Evolutionary conservation across 495 filamentous ascomycete genomes (phyloP).

Genomic region (Daldinia decipiens): DNA sequence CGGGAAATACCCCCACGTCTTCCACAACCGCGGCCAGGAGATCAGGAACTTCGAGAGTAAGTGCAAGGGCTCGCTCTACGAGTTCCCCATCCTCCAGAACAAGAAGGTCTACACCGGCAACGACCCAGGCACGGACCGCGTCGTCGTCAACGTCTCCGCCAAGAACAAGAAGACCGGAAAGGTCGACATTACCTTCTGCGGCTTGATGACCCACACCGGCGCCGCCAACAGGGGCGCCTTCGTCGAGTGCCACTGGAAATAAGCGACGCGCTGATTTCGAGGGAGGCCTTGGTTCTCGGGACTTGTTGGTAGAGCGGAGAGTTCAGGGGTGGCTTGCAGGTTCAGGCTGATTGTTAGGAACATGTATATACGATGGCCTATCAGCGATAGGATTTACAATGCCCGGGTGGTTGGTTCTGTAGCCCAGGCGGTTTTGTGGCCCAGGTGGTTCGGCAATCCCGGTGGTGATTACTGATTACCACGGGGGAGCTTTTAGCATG

Average conservation of each 20-base stretch:
- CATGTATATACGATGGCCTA: background rate
- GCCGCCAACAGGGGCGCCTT: conserved; percentile 35
- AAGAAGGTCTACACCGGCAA: conserved; percentile 19
- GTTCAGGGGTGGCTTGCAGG: background rate
- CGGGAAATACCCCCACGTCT: conserved; percentile 46
- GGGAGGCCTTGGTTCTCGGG: background rate
- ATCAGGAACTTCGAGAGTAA: conserved; percentile 23
- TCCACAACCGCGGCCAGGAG: conserved; percentile 41
- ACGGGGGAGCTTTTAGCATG: background rate
- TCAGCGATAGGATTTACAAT: background rate
- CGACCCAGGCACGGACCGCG: conserved; percentile 37
- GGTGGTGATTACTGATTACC: background rate
- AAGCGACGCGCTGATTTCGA: conserved; percentile 1
- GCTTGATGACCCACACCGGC: conserved; percentile 46
- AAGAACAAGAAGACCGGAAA: conserved; percentile 22
- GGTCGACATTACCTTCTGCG: conserved; percentile 25
- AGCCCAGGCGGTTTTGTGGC: background rate
- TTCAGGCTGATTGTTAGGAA: background rate
- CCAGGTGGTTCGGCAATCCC: background rate
- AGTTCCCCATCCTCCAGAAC: conserved; percentile 45
- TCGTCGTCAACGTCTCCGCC: conserved; percentile 37
- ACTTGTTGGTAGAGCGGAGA: background rate
- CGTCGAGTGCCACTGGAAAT: conserved; percentile 29
- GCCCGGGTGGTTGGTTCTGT: background rate
- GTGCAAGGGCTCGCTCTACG: conserved; percentile 37